Evolutionary conservation across 768 basidiomycete species (phyloP).

Genomic region (Termitomyces sp.): DNA sequence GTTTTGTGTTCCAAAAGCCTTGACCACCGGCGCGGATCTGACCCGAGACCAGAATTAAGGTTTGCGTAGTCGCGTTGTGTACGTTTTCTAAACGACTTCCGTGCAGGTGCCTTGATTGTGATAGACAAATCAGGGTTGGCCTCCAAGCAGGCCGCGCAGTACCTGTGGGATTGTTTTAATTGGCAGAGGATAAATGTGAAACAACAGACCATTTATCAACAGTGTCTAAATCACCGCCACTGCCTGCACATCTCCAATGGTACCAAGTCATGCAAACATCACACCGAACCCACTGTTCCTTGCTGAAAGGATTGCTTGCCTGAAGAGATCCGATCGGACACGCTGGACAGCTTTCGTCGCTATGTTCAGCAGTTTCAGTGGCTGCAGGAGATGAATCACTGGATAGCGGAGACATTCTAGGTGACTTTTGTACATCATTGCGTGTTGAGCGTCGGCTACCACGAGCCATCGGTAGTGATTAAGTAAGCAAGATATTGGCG

Average conservation of each 20-base stretch:
- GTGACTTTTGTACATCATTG: constrained; percentile 27
- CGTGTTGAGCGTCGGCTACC: constrained; percentile 38
- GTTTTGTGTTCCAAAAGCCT: constrained; percentile 63
- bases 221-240: constrained; percentile 54
- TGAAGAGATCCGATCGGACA: constrained; percentile 34
- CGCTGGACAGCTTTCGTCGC: constrained; percentile 40
- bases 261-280: constrained; percentile 80
- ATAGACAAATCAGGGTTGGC: constrained; percentile 57
- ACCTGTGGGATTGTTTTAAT: constrained; percentile 41
- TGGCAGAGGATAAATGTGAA: neutral
- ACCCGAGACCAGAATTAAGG: constrained; percentile 57
- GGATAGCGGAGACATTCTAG: constrained; percentile 24
- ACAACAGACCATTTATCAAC: constrained; percentile 74
- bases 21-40: constrained; percentile 63
- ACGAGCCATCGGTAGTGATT: constrained; percentile 31
- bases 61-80: constrained; percentile 76
- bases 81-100: constrained; percentile 77
- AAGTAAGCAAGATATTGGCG: neutral
- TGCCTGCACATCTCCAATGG: constrained; percentile 77
- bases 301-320: constrained; percentile 31
- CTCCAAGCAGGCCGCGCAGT: constrained; percentile 57
- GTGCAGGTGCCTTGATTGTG: constrained; percentile 70
- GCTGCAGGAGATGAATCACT: constrained; percentile 18
- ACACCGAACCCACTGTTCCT: constrained; percentile 80
- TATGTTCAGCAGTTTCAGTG: constrained; percentile 16